Conservation (phyloP, 257 asterid genomes). For the Solanum chmielewskii region DNA sequence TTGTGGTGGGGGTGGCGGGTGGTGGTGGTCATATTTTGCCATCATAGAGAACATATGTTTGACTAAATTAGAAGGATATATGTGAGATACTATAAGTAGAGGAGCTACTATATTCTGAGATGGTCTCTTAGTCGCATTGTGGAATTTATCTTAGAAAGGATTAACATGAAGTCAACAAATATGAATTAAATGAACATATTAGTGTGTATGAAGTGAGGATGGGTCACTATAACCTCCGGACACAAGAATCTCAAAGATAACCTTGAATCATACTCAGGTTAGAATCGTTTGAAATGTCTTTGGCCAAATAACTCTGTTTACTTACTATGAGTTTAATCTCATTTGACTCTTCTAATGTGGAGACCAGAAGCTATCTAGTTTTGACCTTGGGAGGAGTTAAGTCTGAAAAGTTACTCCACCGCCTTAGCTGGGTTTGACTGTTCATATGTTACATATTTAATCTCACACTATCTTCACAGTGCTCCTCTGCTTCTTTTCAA, state of each 20-base stretch:
- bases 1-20: background rate
- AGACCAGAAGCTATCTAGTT: background rate
- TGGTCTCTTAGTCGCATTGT: background rate
- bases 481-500: background rate
- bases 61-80: background rate
- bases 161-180: background rate
- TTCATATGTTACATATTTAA: background rate
- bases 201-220: background rate
- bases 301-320: background rate
- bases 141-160: background rate
- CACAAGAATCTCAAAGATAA: background rate
- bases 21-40: background rate
- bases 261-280: background rate
- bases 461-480: background rate
- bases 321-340: background rate
- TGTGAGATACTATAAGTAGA: background rate
- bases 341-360: background rate
- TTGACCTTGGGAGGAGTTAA: background rate
- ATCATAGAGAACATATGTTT: background rate
- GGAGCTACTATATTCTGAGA: background rate
- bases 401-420: background rate
- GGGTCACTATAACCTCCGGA: background rate
- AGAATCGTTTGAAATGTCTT: background rate
- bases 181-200: background rate
- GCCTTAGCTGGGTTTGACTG: background rate